Conservation (phyloP, 495 filamentous ascomycete genomes). For the Staphylotrichum tortipilum region DNA sequence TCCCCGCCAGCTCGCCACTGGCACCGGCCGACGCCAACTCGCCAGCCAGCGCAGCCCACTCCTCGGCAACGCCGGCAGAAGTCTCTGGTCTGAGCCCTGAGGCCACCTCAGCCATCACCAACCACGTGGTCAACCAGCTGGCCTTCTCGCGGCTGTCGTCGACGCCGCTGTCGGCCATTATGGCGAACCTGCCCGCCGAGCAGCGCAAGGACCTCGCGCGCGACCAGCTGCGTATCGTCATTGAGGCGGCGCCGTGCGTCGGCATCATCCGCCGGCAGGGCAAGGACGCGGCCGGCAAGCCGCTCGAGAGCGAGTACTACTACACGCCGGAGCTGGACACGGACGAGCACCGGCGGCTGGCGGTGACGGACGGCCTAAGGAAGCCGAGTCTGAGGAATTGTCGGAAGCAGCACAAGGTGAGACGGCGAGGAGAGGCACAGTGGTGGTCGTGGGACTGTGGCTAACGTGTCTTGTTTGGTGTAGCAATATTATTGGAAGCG, state of each 20-base stretch:
- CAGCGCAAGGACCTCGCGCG: constrained; percentile 47
- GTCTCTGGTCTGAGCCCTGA: constrained; percentile 21
- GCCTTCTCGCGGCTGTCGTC: constrained; percentile 95
- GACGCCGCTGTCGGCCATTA: constrained; percentile 77
- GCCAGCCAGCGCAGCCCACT: background rate
- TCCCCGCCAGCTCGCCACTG: constrained; percentile 6
- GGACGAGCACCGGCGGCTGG: constrained; percentile 66
- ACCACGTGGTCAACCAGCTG: constrained; percentile 89
- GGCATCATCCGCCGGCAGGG: constrained; percentile 84
- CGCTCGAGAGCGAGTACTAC: constrained; percentile 92
- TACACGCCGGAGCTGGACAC: constrained; percentile 88
- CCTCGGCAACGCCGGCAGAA: background rate
- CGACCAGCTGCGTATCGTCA: constrained; percentile 56
- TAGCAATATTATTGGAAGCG: constrained; percentile 95
- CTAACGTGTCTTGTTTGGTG: constrained; percentile 14
- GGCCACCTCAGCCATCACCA: constrained; percentile 39
- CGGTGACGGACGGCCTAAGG: constrained; percentile 76
- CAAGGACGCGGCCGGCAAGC: constrained; percentile 92
- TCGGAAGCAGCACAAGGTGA: constrained; percentile 92
- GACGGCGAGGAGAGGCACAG: too few relatives aligned
- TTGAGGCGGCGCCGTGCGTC: constrained; percentile 65
- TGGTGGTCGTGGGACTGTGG: too few relatives aligned
- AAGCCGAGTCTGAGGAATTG: constrained; percentile 84
- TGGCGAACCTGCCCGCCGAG: constrained; percentile 71
- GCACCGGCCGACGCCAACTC: constrained; percentile 6